Percentiles rank a stretch among this genome's conserved stretches.
phyloP scores from a whole-genome alignment of 129 eudicot genomes.

The Solidago caesia region DNA sequence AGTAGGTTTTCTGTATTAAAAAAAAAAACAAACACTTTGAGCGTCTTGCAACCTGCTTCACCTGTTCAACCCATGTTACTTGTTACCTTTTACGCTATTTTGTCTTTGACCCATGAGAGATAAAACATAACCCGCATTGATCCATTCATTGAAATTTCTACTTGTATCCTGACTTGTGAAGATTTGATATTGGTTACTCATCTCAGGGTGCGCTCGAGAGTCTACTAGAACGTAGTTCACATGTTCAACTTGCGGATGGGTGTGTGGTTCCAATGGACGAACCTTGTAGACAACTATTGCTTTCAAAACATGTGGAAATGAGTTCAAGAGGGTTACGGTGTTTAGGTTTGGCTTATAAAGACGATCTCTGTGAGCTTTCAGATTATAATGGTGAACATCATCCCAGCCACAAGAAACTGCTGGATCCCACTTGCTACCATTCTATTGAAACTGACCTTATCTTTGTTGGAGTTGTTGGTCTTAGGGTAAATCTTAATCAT shows the following conservation, averaged over 20 bases:
- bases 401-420: constrained; percentile 61
- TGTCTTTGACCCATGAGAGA: background rate
- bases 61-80: background rate
- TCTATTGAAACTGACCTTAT: constrained; percentile 68
- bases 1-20: background rate
- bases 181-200: constrained; percentile 19
- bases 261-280: constrained; percentile 55
- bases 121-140: background rate
- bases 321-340: constrained; percentile 73
- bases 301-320: constrained; percentile 57
- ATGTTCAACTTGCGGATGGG: constrained; percentile 74
- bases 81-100: background rate
- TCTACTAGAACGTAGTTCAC: constrained; percentile 61
- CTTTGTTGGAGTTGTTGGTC: constrained; percentile 77
- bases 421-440: constrained; percentile 60
- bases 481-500: constrained; percentile 54
- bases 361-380: constrained; percentile 70
- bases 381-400: constrained; percentile 57
- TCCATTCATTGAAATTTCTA: background rate
- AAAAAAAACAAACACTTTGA: background rate
- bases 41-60: background rate
- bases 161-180: background rate
- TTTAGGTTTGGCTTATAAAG: constrained; percentile 76
- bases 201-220: constrained; percentile 84
- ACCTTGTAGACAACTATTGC: constrained; percentile 43